phyloP scores from a whole-genome alignment of 257 asterid genomes.

The Plantago ovata region DNA sequence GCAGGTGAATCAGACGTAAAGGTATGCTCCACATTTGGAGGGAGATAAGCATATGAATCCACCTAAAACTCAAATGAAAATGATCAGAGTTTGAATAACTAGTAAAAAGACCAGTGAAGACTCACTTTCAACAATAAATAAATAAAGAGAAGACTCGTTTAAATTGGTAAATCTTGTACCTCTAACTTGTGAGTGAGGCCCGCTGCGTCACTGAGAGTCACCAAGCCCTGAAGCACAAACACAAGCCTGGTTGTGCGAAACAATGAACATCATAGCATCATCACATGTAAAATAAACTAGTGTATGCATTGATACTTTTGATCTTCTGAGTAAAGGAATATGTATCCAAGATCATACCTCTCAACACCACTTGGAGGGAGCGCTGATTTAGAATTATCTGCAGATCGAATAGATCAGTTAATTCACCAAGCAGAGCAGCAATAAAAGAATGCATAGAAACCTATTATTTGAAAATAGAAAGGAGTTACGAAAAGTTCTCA shows the following conservation, averaged over 20 bases:
- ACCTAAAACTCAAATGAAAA: constrained; percentile 46
- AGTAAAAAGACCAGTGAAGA: background rate
- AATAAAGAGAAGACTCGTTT: background rate
- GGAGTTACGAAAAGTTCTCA: background rate
- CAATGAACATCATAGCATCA: constrained; percentile 3
- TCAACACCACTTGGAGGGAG: constrained; percentile 74
- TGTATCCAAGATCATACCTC: constrained; percentile 43
- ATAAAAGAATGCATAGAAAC: background rate
- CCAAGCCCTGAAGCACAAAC: constrained; percentile 74
- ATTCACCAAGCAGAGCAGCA: background rate
- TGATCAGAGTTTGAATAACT: constrained; percentile 5
- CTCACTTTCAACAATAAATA: too few species aligned
- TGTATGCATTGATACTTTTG: background rate
- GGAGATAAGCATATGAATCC: constrained; percentile 90
- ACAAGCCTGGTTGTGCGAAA: constrained; percentile 49
- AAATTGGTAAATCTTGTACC: constrained; percentile 32
- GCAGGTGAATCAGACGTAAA: constrained; percentile 60
- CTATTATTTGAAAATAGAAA: constrained; percentile 11
- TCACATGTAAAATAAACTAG: constrained; percentile 10
- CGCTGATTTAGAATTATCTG: constrained; percentile 77
- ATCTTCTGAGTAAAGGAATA: background rate
- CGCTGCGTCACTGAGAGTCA: constrained; percentile 41
- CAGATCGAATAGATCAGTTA: constrained; percentile 11
- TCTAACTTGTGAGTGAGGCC: constrained; percentile 44
- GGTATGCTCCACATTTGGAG: constrained; percentile 62